Evolutionary conservation across 495 filamentous ascomycete genomes (phyloP), one percentile per base, ranked within the genome.

Genomic region (Friedmanniomyces endolithicus): DNA sequence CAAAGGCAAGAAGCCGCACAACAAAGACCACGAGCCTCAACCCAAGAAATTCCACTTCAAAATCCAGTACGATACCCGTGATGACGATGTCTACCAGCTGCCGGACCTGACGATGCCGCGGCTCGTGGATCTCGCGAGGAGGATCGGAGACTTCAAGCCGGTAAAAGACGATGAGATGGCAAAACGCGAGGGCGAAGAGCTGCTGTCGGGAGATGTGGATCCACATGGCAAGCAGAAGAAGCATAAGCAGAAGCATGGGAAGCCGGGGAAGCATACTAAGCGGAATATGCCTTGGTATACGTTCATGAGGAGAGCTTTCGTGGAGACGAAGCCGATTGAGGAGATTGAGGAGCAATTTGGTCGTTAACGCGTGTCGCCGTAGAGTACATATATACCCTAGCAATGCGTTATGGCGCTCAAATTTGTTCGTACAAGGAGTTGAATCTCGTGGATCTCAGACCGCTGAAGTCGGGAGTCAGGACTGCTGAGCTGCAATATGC

Each of bases 101-200:
- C 71, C 79, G 43, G 92, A 97, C 62, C 70, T 99, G 68, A 96
- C 89, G 1, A 88, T 95, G 46, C 78, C 76, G 53, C 94, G 79
- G 63, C 86, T 85, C 60, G 72, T 96, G 39, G 71, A 84, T 31
- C 75, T 99, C 17, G 92, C 92, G 3, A 74, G 77, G 29, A 73
- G 83, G 47, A 95, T 97, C 53, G 88, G 84, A 19, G 70, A 80
- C 52, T 74, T 72, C 43, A 67, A 71, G 51, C 63, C 71, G 3
- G 37, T 45, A 11, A 37, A 44, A 0, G 47, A 40, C 20, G 55
- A 66, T 2, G 45, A 44, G 19, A 27, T 54, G 11, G 58, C 58
- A n/a, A 46, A 57, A 19, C 50, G 50, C 9, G 57, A 60, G 1
- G n/a, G n/a, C n/a, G 27, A 31, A 31, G 27, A 31, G 27, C 27